Evolutionary conservation across 2,329 filamentous ascomycete genomes (phyloP), one percentile per base, ranked within the genome.

Genomic region (Stromatinia cepivora): DNA sequence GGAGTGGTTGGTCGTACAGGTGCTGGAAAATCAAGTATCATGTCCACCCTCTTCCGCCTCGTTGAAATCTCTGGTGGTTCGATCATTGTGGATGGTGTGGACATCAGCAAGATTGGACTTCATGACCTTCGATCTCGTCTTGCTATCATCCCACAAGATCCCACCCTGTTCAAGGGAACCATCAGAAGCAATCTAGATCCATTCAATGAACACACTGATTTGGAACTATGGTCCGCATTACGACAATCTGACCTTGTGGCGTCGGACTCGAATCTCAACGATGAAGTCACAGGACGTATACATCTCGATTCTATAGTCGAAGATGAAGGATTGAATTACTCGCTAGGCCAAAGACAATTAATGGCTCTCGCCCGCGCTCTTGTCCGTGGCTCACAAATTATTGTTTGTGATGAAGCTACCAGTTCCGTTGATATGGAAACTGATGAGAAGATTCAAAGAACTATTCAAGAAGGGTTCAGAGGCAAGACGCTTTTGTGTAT

Each of bases 331-430:
- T 85, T 97, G 71, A 98, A 98, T 81, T 97, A 97, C 83, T 97
- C 93, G 0, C 89, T 98, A 13, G 94, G 94, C 9, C 94, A 98
- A 81, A 88, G 95, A 4, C 95, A 98, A 80, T 87, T 98, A 62
- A 97, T 98, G 91, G 95, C 95, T 1, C 85, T 99, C 1, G 94
- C 94, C 0, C 89, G 95, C 0, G 95, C 95, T 0, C 87, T 99
- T 3, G 94, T 98, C 6, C 89, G 94, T 50, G 88, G 90, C 56
- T 91, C 90, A 0, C 92, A 91, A 75, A 97, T 98, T 80, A 97
- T 98, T 75, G 90, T 99, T 63, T 97, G 94, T 80, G 95, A 99
- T 82, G 95, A 99, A 80, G 95, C 95, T 0, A 99, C 95, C 0
- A 93, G 90, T 1, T 92, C 88, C 0, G 94, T 98, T 10, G 94